Evolutionary conservation across 108 stramenopile species (phyloP).

Genomic region (Aureococcus anophagefferens): DNA sequence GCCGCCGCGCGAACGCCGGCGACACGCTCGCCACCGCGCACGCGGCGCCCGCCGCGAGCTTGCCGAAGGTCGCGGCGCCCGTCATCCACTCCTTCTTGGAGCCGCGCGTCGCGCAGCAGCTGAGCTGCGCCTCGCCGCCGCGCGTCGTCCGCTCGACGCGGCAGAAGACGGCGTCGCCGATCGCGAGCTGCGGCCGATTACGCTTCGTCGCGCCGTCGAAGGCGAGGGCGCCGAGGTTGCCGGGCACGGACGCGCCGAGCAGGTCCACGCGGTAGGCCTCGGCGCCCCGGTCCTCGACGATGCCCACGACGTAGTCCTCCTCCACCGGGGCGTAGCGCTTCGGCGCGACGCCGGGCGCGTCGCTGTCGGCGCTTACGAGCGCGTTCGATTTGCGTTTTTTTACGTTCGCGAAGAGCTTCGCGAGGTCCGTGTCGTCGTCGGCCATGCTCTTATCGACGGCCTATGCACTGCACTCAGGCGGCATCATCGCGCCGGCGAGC

Average conservation of each 20-base stretch:
- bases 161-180: not conserved
- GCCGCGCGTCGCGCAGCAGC: not conserved
- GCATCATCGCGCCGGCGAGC: too few species aligned
- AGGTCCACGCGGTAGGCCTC: not conserved
- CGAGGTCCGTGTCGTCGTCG: too few species aligned
- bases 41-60: not conserved
- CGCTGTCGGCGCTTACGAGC: too few species aligned
- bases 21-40: not conserved
- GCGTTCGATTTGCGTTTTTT: too few species aligned
- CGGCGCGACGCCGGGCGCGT: too few species aligned
- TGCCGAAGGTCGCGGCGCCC: not conserved
- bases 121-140: not conserved
- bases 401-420: too few species aligned
- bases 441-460: too few species aligned
- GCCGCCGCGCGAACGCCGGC: not conserved
- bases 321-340: not conserved
- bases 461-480: too few species aligned
- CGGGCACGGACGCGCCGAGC: not conserved
- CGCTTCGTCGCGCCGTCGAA: not conserved
- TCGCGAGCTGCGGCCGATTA: not conserved
- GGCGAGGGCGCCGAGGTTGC: not conserved
- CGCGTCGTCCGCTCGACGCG: not conserved
- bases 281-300: not conserved
- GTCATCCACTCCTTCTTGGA: not conserved
- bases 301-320: not conserved